Percentiles rank a stretch among this genome's conserved stretches.
phyloP scores from a whole-genome alignment of 1,284 basidiomycete genomes.

The Chalciporus sp. region DNA sequence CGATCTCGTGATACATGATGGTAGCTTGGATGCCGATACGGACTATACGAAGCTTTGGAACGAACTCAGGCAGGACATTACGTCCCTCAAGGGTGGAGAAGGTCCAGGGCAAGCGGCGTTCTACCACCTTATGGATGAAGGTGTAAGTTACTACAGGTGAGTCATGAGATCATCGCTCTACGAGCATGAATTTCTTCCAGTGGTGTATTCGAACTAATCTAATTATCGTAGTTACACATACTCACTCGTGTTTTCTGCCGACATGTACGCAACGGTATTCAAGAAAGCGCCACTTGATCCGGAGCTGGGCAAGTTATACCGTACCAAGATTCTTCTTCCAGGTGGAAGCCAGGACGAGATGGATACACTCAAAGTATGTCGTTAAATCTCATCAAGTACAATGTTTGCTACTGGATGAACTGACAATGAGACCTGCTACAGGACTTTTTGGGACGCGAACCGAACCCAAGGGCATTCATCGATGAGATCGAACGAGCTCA shows the following conservation, averaged over 20 bases:
- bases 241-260: slow-evolving; percentile 33
- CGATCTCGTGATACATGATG: slow-evolving; percentile 73
- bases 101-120: slow-evolving; percentile 55
- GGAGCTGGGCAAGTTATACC: slow-evolving; percentile 50
- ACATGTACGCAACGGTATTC: slow-evolving; percentile 49
- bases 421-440: no score
- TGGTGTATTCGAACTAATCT: not conserved
- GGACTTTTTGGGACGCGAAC: not conserved
- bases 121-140: slow-evolving; percentile 38
- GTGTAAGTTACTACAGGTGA: slow-evolving; percentile 78
- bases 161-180: not conserved
- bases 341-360: slow-evolving; percentile 61
- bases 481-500: not conserved
- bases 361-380: slow-evolving; percentile 52
- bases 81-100: slow-evolving; percentile 62
- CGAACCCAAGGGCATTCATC: not conserved
- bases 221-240: slow-evolving; percentile 16
- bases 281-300: slow-evolving; percentile 70
- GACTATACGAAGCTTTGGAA: slow-evolving; percentile 78
- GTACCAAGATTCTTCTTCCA: slow-evolving; percentile 52
- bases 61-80: slow-evolving; percentile 61
- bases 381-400: slow-evolving; percentile 6
- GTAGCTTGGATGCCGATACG: slow-evolving; percentile 44
- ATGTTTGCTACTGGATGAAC: no score
- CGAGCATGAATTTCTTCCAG: not conserved